These are phyloP conservation scores for Acer negundo DNA, from an alignment of 345 rosid genomes.

Conservation along the genomic window DNA sequence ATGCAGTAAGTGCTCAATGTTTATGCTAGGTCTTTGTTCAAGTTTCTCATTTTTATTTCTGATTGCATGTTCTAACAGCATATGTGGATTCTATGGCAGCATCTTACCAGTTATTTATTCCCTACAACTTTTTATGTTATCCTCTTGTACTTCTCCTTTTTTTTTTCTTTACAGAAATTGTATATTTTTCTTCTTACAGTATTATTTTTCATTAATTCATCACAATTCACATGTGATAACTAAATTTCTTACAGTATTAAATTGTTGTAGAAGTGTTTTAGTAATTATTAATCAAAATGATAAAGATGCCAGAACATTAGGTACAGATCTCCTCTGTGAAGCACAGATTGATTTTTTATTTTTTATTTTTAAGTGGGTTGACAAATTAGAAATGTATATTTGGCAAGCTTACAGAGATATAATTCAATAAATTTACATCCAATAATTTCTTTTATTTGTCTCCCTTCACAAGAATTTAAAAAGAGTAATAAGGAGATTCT, in stretches of 20 bases:
- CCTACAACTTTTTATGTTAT: neutral
- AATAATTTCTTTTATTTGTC: neutral
- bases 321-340: neutral
- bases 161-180: no score
- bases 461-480: neutral
- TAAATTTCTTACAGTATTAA: neutral
- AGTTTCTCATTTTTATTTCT: neutral
- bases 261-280: neutral
- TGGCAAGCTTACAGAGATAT: neutral
- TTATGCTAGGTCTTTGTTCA: neutral
- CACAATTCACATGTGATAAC: neutral
- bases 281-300: constrained; percentile 3
- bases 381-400: neutral
- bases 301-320: neutral
- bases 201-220: neutral
- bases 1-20: constrained; percentile 49
- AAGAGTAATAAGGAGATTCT: constrained; percentile 4
- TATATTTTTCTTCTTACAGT: neutral
- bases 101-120: neutral
- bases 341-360: neutral
- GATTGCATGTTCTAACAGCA: neutral
- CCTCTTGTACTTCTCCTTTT: neutral
- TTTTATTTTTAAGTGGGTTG: neutral
- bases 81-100: neutral
- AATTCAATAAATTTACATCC: neutral